These are phyloP conservation scores for Aspergillus persii DNA, from an alignment of 2,329 filamentous ascomycete genomes.

Conservation along the genomic window DNA sequence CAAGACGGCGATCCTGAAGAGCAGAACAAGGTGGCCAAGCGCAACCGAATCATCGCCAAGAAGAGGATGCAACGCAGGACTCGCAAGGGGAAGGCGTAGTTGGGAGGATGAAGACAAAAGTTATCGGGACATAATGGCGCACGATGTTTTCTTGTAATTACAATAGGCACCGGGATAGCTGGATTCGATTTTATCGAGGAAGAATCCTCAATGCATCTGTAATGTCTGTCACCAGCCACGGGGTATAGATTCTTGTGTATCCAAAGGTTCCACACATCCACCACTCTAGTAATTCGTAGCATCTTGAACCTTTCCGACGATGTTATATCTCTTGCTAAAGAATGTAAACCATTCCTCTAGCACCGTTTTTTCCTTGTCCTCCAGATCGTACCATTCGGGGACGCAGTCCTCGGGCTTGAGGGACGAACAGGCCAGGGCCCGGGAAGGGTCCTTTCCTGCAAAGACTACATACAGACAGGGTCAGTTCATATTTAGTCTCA, in stretches of 20 bases:
- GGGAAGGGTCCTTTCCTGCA: constrained; percentile 92
- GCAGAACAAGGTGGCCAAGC: constrained; percentile 57
- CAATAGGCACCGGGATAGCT: neutral
- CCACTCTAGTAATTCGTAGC: constrained; percentile 35
- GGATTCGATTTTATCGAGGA: neutral
- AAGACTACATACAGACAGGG: constrained; percentile 65
- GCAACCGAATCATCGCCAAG: constrained; percentile 78
- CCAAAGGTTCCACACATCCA: neutral
- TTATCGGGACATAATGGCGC: constrained; percentile 10
- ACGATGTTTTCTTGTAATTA: constrained; percentile 11
- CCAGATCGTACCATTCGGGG: constrained; percentile 78
- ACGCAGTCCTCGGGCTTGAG: constrained; percentile 79
- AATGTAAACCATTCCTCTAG: constrained; percentile 93
- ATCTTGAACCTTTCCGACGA: constrained; percentile 52
- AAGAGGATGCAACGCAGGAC: constrained; percentile 71
- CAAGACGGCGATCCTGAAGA: constrained; percentile 34
- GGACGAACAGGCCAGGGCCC: constrained; percentile 81
- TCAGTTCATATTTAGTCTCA: neutral
- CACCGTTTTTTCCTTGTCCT: constrained; percentile 79
- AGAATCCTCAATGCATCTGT: constrained; percentile 18
- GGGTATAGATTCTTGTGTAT: constrained; percentile 7
- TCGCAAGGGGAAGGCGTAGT: constrained; percentile 52
- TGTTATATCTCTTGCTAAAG: constrained; percentile 95
- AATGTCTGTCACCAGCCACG: neutral
- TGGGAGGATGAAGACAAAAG: constrained; percentile 6